A percentile compares a stretch with the other conserved stretches of the same genome.
Evolutionary conservation across 345 rosid genomes (phyloP).

Genomic region (Xanthoceras sorbifolium): DNA sequence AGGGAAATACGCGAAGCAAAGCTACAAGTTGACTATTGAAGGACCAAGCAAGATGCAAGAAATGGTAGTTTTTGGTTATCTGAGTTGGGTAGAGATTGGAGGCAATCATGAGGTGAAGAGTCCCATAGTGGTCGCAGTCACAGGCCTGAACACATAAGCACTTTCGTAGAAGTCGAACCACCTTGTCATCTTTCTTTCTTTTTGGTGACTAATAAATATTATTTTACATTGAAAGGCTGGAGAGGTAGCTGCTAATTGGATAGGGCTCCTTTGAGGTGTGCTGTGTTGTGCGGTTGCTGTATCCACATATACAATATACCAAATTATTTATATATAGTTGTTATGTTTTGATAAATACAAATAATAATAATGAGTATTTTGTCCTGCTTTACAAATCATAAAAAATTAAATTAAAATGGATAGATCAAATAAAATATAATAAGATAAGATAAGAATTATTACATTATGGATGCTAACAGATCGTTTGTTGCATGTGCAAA

Average conservation of each 20-base stretch:
- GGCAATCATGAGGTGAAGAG: slow-evolving; percentile 47
- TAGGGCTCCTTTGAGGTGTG: not conserved
- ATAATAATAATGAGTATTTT: too few species aligned
- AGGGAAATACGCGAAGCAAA: slow-evolving; percentile 42
- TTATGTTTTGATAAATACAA: too few species aligned
- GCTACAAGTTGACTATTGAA: slow-evolving; percentile 42
- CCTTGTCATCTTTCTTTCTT: not conserved
- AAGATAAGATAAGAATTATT: too few species aligned
- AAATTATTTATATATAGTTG: not conserved
- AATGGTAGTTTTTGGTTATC: slow-evolving; percentile 34
- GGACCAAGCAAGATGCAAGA: slow-evolving; percentile 26
- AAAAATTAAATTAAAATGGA: too few species aligned
- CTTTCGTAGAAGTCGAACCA: not conserved
- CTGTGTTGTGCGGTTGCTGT: not conserved
- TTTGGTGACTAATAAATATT: slow-evolving; percentile 13
- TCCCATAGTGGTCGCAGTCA: slow-evolving; percentile 45
- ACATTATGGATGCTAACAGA: too few species aligned
- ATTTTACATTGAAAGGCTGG: not conserved
- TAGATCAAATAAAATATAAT: too few species aligned
- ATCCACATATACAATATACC: not conserved
- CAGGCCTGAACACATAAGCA: slow-evolving; percentile 9
- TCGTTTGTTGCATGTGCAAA: not conserved
- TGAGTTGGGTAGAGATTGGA: slow-evolving; percentile 48
- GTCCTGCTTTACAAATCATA: too few species aligned
- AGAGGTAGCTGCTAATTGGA: not conserved